Evolutionary conservation across 2,329 filamentous ascomycete genomes (phyloP), one percentile per base, ranked within the genome.

Genomic region (Phialemonium atrogriseum): DNA sequence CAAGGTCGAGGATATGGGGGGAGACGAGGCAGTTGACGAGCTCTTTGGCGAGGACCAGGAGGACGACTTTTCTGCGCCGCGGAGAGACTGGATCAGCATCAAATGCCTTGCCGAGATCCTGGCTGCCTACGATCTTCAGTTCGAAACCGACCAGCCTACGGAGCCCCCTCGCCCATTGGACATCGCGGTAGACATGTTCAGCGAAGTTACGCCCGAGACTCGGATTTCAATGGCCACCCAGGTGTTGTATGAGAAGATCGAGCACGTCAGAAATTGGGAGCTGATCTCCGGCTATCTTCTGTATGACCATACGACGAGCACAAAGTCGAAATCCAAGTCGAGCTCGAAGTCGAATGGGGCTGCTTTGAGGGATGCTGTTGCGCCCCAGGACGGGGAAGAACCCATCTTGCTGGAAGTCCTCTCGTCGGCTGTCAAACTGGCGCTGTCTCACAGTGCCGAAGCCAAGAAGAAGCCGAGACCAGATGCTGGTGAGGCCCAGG

Each of bases 61-160:
- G 11, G 81, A 87, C 10, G 80, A 88, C 42, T 84, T 77, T 39
- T 78, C 84, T 32, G 76, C 77, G 3, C 84, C 88, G 3, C 79
- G 83, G 38, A 67, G 77, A 27, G 80, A 83, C 40, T 98, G 91
- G 91, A 74, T 96, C 46, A 86, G 84, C 50, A 76, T 93, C 51
- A 98, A 96, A 59, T 89, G 83, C 43, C 67, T 98, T 10, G 84
- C 83, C 3, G 86, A 94, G 54, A 81, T 84, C 9, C 67, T 98
- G 16, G 73, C 83, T 19, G 73, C 76, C 8, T 96, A 95, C 48
- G 86, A 95, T 50, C 66, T 71, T 5, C 78, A 84, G 44, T 66
- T 79, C 25, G 66, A 73, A 30, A 70, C 75, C 23, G 70, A 75
- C 18, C 60, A 77, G 20, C 46, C 54, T 35, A 60, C 62, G 11